A percentile compares a stretch with the other conserved stretches of the same genome.
Evolutionary conservation across 768 basidiomycete genomes (phyloP).

Genomic region (Tylopilus balloui): DNA sequence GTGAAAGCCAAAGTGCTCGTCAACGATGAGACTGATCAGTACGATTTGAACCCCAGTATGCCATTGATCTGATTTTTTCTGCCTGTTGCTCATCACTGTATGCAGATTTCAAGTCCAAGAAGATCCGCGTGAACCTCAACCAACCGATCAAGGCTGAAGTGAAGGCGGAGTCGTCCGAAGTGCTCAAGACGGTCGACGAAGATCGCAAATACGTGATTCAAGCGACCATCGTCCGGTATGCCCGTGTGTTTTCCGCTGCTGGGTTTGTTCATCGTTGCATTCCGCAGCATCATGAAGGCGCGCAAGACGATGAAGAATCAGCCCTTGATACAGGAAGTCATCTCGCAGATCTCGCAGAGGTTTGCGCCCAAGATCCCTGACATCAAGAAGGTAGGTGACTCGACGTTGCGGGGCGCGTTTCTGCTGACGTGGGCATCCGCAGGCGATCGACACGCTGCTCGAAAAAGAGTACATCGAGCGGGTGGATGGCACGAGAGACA

Average conservation of each 20-base stretch:
- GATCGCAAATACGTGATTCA: slow-evolving; percentile 97
- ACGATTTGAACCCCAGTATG: slow-evolving; percentile 84
- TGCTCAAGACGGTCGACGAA: slow-evolving; percentile 92
- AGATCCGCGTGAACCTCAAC: slow-evolving; percentile 89
- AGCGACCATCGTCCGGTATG: slow-evolving; percentile 81
- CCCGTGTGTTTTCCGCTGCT: not conserved
- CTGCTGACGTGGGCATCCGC: slow-evolving; percentile 1
- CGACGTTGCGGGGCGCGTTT: not conserved
- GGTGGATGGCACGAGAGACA: slow-evolving; percentile 86
- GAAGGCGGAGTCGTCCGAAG: slow-evolving; percentile 85
- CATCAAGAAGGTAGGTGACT: slow-evolving; percentile 76
- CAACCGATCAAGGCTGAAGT: slow-evolving; percentile 92
- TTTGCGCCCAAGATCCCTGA: slow-evolving; percentile 93
- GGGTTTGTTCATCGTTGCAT: too few species aligned
- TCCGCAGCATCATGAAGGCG: slow-evolving; percentile 94
- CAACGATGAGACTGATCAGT: slow-evolving; percentile 84
- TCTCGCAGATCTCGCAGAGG: slow-evolving; percentile 80
- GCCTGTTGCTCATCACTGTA: not conserved
- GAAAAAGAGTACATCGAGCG: slow-evolving; percentile 99
- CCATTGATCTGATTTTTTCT: not conserved
- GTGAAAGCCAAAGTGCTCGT: slow-evolving; percentile 88
- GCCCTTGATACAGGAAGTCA: slow-evolving; percentile 82
- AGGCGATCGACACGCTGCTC: slow-evolving; percentile 87
- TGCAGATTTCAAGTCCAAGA: slow-evolving; percentile 85
- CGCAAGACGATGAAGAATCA: slow-evolving; percentile 96